Conservation (phyloP, 768 basidiomycete species). For the Mycena galopus region DNA sequence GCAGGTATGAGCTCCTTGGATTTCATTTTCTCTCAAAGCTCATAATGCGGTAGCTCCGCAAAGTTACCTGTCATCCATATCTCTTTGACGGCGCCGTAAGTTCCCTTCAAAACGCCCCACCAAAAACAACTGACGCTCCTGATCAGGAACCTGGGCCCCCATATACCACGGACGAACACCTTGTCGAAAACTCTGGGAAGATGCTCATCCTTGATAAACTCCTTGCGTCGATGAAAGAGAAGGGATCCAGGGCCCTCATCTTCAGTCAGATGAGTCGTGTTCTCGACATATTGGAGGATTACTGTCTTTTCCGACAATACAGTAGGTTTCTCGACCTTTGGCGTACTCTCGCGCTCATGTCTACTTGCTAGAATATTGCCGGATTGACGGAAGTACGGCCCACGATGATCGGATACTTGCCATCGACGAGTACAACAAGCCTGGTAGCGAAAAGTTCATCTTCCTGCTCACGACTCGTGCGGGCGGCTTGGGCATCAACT, state of each 20-base stretch:
- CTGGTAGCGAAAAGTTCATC: conserved; percentile 94
- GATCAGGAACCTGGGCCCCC: conserved; percentile 96
- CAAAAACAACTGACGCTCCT: not conserved
- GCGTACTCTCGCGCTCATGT: conserved; percentile 17
- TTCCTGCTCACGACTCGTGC: conserved; percentile 97
- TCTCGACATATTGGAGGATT: conserved; percentile 97
- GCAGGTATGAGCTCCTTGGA: conserved; percentile 74
- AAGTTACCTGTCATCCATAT: conserved; percentile 93
- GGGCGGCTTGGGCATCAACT: conserved; percentile 96
- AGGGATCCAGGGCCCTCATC: conserved; percentile 95
- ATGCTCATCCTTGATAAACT: conserved; percentile 98
- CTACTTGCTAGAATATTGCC: conserved; percentile 82
- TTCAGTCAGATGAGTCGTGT: conserved; percentile 99
- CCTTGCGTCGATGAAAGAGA: conserved; percentile 86
- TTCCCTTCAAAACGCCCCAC: conserved; percentile 11
- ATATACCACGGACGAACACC: conserved; percentile 97
- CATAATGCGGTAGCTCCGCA: conserved; percentile 65
- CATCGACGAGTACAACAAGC: conserved; percentile 98
- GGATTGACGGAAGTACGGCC: conserved; percentile 95
- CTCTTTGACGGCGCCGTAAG: conserved; percentile 91
- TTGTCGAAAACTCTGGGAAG: conserved; percentile 94
- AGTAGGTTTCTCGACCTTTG: conserved; percentile 64
- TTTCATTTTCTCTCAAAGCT: not conserved
- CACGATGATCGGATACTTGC: conserved; percentile 96
- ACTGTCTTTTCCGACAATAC: conserved; percentile 91